phyloP scores from a whole-genome alignment of 2,329 filamentous ascomycete species.

The Penicillium sclerotiorum region DNA sequence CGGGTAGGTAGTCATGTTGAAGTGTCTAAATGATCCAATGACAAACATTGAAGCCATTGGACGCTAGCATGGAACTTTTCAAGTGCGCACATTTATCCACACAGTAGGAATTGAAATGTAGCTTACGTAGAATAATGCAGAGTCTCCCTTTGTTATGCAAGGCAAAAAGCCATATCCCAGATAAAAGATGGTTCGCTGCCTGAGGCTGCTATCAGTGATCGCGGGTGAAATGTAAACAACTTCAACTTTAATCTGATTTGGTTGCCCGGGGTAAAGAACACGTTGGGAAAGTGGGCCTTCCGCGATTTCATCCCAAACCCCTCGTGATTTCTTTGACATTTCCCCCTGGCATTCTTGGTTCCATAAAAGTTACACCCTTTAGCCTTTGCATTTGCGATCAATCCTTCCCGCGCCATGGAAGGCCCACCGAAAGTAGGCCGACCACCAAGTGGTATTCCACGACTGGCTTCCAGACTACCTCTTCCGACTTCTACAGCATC shows the following conservation, averaged over 20 bases:
- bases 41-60: too few species aligned
- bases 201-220: conserved; percentile 16
- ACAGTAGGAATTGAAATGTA: too few species aligned
- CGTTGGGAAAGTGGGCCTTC: conserved; percentile 8
- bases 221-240: conserved; percentile 20
- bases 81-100: too few species aligned
- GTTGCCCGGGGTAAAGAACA: conserved; percentile 3
- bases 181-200: conserved; percentile 8
- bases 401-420: conserved; percentile 33
- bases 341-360: conserved; percentile 8
- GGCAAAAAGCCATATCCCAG: background rate
- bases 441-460: conserved; percentile 49
- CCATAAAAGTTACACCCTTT: background rate
- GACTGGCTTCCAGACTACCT: conserved; percentile 56
- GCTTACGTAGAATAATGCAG: too few species aligned
- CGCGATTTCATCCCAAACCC: conserved; percentile 2
- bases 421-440: conserved; percentile 32
- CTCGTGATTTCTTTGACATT: conserved; percentile 1
- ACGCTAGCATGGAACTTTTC: too few species aligned
- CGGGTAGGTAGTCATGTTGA: too few species aligned
- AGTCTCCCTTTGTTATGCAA: background rate
- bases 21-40: too few species aligned
- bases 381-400: conserved; percentile 8
- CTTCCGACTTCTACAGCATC: conserved; percentile 47
- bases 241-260: conserved; percentile 7